Evolutionary conservation across 176 grass and related monocot genomes (phyloP).

Genomic region (Carex myosuroides): DNA sequence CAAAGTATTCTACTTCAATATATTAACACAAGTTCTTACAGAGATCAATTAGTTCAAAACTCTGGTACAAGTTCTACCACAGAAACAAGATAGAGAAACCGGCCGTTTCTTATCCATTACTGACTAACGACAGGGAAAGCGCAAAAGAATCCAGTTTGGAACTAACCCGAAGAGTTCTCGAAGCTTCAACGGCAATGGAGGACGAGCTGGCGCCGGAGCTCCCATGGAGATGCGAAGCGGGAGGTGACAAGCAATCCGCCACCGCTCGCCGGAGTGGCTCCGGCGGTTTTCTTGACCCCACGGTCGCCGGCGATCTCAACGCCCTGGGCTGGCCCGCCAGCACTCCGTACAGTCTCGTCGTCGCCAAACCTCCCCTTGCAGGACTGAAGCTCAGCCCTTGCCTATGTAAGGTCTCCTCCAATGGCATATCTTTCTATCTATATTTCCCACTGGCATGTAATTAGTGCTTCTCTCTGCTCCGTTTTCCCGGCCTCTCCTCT

Average conservation of each 20-base stretch:
- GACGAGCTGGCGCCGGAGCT: conserved; percentile 41
- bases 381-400: conserved; percentile 39
- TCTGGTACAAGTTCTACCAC: background rate
- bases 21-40: background rate
- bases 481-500: background rate
- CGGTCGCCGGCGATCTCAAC: conserved; percentile 29
- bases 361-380: conserved; percentile 19
- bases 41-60: background rate
- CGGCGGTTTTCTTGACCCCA: conserved; percentile 49
- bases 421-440: conserved; percentile 33
- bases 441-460: background rate
- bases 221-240: conserved; percentile 58
- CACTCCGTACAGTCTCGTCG: conserved; percentile 43
- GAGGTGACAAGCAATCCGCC: conserved; percentile 88
- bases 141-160: background rate
- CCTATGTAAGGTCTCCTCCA: conserved; percentile 38
- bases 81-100: background rate
- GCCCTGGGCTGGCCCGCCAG: conserved; percentile 18
- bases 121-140: background rate
- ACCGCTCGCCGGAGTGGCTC: conserved; percentile 85
- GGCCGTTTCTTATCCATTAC: background rate
- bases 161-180: conserved; percentile 75
- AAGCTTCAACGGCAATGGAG: conserved; percentile 49
- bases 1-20: background rate
- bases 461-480: background rate